Evolutionary conservation across 225 moss, liverwort and hornwort genomes (phyloP), one percentile per base, ranked within the genome.

Genomic region (Straminergon stramineum): DNA sequence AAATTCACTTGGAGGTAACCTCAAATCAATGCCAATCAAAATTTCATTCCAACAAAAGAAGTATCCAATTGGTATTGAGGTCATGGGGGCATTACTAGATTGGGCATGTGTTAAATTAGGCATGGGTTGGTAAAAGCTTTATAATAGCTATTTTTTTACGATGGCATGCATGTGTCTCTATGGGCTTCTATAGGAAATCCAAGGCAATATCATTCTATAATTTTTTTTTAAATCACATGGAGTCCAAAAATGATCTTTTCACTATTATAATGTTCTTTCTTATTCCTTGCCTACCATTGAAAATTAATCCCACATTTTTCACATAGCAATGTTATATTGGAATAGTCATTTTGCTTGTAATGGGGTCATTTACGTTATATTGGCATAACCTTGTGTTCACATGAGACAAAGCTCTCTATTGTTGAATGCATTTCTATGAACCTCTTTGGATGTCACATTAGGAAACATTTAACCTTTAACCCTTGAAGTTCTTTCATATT

Each of bases 101-200:
- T 39, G 4, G 22, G 13, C 20, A 13, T 39, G 14, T 39, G 4
- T 35, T 19, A 34, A 65, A 20, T 37, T 0, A 1, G 18, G 10
- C 1, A 67, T 35, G 0, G 18, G 4, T 27, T 43, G 9, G 2
- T 15, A 16, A 3, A 73, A 43, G 16, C n/a, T 17, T 3, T 73
- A 43, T 1, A 73, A 16, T 28, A 43, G 10, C 27, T 16, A 9
- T 16, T 43, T 8, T 73, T 73, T 2, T 15, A 0, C 15, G 17
- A 55, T 69, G 13, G n/a, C 0, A 69, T 0, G 23, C 0, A 69
- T 0, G 23, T 0, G 2, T 23, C 4, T 69, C 4, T 13, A 13
- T 12, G 0, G 23, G 7, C 4, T 22, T 69, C 22, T 3, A 7
- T 22, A 69, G 1, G 12, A 35, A 69, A 7, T 22, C 3, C 1